Evolutionary conservation across 345 rosid species (phyloP).

Genomic region (Eucalyptus polybractea): DNA sequence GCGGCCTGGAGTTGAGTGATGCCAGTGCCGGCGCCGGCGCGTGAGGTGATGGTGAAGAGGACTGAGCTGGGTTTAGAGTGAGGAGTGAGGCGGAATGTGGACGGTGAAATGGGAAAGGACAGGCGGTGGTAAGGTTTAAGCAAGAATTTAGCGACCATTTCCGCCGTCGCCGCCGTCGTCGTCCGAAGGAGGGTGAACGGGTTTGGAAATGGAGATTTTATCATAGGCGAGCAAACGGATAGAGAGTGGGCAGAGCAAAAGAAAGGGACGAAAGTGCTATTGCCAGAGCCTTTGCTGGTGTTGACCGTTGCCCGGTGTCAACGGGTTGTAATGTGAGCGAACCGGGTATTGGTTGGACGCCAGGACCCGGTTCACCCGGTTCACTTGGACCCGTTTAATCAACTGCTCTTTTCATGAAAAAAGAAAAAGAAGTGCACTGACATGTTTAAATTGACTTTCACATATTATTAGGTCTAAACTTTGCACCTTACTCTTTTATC

Average conservation of each 20-base stretch:
- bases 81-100: neutral
- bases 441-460: neutral
- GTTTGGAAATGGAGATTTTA: neutral
- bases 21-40: neutral
- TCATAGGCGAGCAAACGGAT: neutral
- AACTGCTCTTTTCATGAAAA: neutral
- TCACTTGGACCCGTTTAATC: neutral
- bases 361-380: neutral
- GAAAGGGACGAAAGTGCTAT: neutral
- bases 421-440: neutral
- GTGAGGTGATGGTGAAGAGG: slow-evolving; percentile 9
- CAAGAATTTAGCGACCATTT: slow-evolving; percentile 35
- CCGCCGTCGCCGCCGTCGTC: neutral
- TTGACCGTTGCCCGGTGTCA: neutral
- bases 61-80: neutral
- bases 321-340: neutral
- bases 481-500: neutral
- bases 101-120: neutral
- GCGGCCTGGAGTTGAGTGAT: neutral
- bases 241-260: neutral
- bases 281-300: neutral
- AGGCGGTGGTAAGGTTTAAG: neutral
- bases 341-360: neutral
- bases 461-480: neutral
- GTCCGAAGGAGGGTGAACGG: neutral